Percentiles rank a stretch among this genome's conserved stretches.
phyloP scores from a whole-genome alignment of 768 basidiomycete species.

The Termitomyces sp. region DNA sequence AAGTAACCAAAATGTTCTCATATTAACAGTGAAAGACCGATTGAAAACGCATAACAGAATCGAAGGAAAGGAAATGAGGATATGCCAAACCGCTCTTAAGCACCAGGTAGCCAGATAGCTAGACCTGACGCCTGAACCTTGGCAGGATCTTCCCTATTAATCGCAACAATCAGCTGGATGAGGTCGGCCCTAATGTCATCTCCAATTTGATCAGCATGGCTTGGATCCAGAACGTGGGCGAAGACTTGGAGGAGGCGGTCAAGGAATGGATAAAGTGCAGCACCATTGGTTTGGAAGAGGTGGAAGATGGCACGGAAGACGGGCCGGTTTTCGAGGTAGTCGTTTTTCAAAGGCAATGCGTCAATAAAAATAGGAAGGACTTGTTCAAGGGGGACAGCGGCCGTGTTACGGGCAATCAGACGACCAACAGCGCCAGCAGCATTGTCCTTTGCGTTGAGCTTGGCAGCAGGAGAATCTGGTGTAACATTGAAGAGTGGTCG shows the following conservation, averaged over 20 bases:
- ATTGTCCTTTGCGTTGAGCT: constrained; percentile 89
- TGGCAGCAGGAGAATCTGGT: constrained; percentile 55
- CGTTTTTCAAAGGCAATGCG: constrained; percentile 83
- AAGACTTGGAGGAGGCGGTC: constrained; percentile 80
- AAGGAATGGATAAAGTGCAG: constrained; percentile 66
- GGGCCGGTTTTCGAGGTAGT: constrained; percentile 85
- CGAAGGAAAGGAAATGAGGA: constrained; percentile 13
- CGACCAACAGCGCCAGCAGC: constrained; percentile 92
- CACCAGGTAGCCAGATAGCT: constrained; percentile 43
- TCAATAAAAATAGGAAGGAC: constrained; percentile 82
- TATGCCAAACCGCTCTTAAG: constrained; percentile 19
- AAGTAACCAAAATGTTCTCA: constrained; percentile 16
- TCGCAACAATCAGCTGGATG: constrained; percentile 62
- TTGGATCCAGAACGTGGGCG: constrained; percentile 76
- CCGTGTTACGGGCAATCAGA: constrained; percentile 73
- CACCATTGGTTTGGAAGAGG: constrained; percentile 74
- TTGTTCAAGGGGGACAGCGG: constrained; percentile 83
- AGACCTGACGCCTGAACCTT: constrained; percentile 83
- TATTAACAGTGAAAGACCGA: constrained; percentile 13
- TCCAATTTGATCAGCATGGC: constrained; percentile 66
- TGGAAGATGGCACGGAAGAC: constrained; percentile 88
- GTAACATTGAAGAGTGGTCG: constrained; percentile 74
- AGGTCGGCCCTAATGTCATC: constrained; percentile 76
- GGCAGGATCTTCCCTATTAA: constrained; percentile 71
- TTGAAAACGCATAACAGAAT: constrained; percentile 10